A percentile compares a stretch with the other conserved stretches of the same genome.
These are phyloP conservation scores for Trichoderma virens DNA, from an alignment of 495 filamentous ascomycete species.

Conservation along the genomic window DNA sequence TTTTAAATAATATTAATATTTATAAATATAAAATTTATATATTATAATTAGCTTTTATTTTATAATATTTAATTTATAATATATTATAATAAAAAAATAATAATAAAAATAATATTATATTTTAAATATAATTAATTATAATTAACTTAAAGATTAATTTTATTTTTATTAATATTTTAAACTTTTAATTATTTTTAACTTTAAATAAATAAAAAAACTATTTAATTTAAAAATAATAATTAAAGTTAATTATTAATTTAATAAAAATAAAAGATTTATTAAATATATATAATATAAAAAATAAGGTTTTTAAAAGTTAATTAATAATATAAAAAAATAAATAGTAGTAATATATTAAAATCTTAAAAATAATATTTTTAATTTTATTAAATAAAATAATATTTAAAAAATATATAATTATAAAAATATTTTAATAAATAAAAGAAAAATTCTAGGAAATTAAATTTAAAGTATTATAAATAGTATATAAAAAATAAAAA, in stretches of 20 bases:
- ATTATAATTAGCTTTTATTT: conserved; percentile 14
- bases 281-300: background rate
- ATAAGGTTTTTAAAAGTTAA: background rate
- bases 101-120: background rate
- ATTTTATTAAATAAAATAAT: background rate
- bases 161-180: background rate
- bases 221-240: background rate
- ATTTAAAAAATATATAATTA: background rate
- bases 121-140: background rate
- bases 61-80: conserved; percentile 13
- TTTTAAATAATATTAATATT: conserved; percentile 17
- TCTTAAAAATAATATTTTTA: background rate
- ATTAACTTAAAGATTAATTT: background rate
- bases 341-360: background rate
- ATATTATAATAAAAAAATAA: background rate
- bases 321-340: background rate
- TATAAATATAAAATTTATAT: conserved; percentile 14
- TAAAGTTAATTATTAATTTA: background rate
- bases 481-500: background rate
- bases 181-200: background rate
- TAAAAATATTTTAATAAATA: background rate
- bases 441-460: background rate
- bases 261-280: background rate
- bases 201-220: background rate
- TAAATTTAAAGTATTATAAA: background rate